Evolutionary conservation across 805 yeast species (phyloP).

Genomic region (Kuraishia ogatae): DNA sequence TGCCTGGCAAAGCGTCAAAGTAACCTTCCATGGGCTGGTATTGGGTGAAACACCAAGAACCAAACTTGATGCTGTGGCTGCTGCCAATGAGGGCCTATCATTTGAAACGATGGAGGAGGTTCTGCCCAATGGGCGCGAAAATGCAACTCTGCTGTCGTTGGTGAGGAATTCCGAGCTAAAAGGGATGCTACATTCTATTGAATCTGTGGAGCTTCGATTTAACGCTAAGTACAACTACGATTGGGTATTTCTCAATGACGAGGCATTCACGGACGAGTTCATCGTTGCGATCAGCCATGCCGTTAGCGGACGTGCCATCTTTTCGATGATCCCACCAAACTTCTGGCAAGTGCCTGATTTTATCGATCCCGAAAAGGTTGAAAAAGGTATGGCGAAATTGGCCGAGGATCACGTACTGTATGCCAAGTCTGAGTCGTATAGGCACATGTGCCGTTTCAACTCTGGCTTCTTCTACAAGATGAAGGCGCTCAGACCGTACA

Average conservation of each 20-base stretch:
- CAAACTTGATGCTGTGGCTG: background rate
- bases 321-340: conserved; percentile 32
- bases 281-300: conserved; percentile 19
- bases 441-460: conserved; percentile 56
- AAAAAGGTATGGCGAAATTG: conserved; percentile 17
- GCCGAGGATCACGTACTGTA: conserved; percentile 34
- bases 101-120: background rate
- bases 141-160: conserved; percentile 49
- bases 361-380: conserved; percentile 28
- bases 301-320: conserved; percentile 33
- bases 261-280: conserved; percentile 32
- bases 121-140: conserved; percentile 26
- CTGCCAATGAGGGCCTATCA: background rate
- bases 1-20: conserved; percentile 1
- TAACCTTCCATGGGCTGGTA: conserved; percentile 1
- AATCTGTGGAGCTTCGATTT: conserved; percentile 26
- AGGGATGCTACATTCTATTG: conserved; percentile 27
- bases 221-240: conserved; percentile 29
- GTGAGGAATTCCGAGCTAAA: conserved; percentile 30
- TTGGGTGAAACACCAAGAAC: background rate
- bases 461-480: conserved; percentile 47
- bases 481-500: conserved; percentile 32
- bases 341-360: conserved; percentile 40
- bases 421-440: conserved; percentile 51
- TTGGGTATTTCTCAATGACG: conserved; percentile 38